Base-by-base conservation (phyloP, 1,284 basidiomycete species). In the Leccinum huronense region DNA sequence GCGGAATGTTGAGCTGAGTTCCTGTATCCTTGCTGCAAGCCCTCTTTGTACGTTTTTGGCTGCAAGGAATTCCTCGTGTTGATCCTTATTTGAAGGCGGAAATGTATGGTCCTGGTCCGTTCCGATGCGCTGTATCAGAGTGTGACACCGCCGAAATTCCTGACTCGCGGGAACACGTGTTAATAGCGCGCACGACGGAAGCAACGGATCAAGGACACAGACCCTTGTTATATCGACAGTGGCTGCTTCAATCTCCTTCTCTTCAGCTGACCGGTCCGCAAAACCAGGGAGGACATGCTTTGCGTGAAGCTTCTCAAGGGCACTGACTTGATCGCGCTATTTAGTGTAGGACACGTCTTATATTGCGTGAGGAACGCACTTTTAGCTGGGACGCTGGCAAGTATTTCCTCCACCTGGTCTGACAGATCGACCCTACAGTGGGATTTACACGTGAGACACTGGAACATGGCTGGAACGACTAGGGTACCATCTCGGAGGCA, bases 1-100 rank as follows among this genome's bases (percentile, higher is more conserved):
- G 65, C 97, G 85, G 75, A 99, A 99, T n/a, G 89, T 82, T 23
- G 90, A 91, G 71, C 93, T 96, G 58, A 96, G 82, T 70, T 95
- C 93, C 80, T 99, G 97, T 10, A 98, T 88, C 74, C 95, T 93
- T 30, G 93, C 94, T 23, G 97, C 97, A 45, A 99, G 85, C 11
- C 91, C 96, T 36, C 95, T 89, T 77, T 99, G 97, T n/a, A 98
- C 94, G 74, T 99, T 99, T 79, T 94, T 90, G 53, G 93, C 91
- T 1, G 95, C 89, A 60, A 91, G 82, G 16, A 82, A 23, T 51
- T 51, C 79, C 71, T 91, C 85, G 61, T 92, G 83, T 62, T 73
- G 81, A 63, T 77, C 72, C 68, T 74, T 77, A 66, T 81, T 74
- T 69, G 79, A 73, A 62, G 83, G 84, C 60, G 83, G 84, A 76